Percentiles rank a stretch among this genome's conserved stretches.
phyloP scores from a whole-genome alignment of 148 eudicot genomes.

The Nepenthes gracilis region DNA sequence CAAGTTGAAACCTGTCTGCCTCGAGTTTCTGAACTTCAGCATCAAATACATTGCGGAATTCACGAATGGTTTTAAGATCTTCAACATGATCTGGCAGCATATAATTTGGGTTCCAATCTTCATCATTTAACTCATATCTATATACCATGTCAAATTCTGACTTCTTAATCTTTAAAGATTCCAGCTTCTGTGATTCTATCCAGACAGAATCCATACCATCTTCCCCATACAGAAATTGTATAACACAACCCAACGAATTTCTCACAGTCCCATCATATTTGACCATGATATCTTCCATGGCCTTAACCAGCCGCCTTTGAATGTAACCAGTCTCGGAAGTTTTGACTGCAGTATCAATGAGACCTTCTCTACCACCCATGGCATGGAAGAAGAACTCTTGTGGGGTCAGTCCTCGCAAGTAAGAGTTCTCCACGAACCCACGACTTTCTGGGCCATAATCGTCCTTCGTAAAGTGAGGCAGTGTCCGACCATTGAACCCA shows the following conservation, averaged over 20 bases:
- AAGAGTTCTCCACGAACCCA: constrained; percentile 98
- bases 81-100: constrained; percentile 86
- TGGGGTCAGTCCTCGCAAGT: constrained; percentile 89
- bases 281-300: constrained; percentile 99
- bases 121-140: constrained; percentile 65
- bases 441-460: constrained; percentile 99
- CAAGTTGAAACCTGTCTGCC: constrained; percentile 77
- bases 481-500: constrained; percentile 82
- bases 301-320: constrained; percentile 92
- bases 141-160: constrained; percentile 47
- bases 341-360: constrained; percentile 97
- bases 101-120: constrained; percentile 86
- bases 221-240: constrained; percentile 96
- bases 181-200: constrained; percentile 89
- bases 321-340: constrained; percentile 99
- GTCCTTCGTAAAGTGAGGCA: constrained; percentile 97
- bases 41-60: constrained; percentile 93
- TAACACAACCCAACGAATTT: constrained; percentile 92
- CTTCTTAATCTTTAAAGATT: constrained; percentile 76
- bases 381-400: constrained; percentile 99
- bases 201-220: constrained; percentile 99
- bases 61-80: constrained; percentile 82
- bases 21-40: constrained; percentile 94
- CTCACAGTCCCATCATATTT: constrained; percentile 98
- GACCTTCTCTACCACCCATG: constrained; percentile 99